Conservation (phyloP, 805 yeast genomes). For the Candida coleopterorum region DNA sequence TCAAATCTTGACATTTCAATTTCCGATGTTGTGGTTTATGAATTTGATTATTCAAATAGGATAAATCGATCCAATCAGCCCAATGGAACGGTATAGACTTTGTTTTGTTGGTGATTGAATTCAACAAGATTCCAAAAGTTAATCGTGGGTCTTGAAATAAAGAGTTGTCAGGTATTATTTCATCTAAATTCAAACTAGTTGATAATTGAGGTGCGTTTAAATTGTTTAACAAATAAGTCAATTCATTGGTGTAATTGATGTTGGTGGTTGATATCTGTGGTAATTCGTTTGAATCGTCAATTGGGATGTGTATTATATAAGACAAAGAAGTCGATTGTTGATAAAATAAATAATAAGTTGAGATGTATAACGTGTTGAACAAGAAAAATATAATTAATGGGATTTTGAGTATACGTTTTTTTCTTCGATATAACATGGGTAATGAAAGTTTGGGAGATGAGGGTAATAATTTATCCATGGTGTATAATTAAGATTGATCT, state of each 20-base stretch:
- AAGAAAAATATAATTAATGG: constrained; percentile 4
- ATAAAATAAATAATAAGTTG: constrained; percentile 3
- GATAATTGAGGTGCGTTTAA: not conserved
- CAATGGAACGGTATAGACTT: constrained; percentile 42
- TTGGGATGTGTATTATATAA: not conserved
- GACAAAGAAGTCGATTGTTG: not conserved
- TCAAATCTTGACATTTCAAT: constrained; percentile 17
- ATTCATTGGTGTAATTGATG: constrained; percentile 3
- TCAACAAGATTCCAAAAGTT: constrained; percentile 2
- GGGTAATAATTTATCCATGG: not conserved
- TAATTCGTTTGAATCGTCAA: not conserved
- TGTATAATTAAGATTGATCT: no score
- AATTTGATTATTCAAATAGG: constrained; percentile 27
- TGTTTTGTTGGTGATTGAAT: not conserved
- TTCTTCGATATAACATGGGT: not conserved
- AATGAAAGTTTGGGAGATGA: constrained; percentile 1
- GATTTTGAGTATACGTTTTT: constrained; percentile 2
- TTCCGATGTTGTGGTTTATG: constrained; percentile 13
- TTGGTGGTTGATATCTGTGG: constrained; percentile 5
- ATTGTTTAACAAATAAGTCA: constrained; percentile 1
- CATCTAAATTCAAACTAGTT: not conserved
- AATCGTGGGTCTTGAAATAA: constrained; percentile 4
- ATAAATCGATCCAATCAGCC: constrained; percentile 53
- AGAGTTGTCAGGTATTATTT: not conserved
- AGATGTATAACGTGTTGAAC: constrained; percentile 1